Conservation (phyloP, 805 yeast species). For the Pichia gijzeniarum region DNA sequence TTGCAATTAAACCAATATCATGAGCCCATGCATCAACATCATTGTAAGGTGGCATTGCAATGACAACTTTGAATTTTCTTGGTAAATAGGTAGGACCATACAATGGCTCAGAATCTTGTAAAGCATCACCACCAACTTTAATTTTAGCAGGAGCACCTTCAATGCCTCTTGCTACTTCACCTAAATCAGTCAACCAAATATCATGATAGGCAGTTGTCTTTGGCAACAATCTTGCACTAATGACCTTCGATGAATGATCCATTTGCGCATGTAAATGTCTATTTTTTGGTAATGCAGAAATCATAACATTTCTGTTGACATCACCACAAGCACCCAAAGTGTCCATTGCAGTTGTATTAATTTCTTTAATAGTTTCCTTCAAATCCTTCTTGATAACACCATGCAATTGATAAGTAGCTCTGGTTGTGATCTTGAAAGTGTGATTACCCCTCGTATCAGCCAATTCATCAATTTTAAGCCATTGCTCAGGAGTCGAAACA, state of each 20-base stretch:
- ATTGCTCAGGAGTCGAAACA: slow-evolving; percentile 77
- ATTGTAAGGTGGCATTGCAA: slow-evolving; percentile 92
- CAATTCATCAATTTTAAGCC: slow-evolving; percentile 78
- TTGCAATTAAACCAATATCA: slow-evolving; percentile 89
- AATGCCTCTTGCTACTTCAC: slow-evolving; percentile 26
- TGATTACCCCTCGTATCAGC: slow-evolving; percentile 84
- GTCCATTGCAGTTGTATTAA: slow-evolving; percentile 85
- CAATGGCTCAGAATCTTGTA: slow-evolving; percentile 79
- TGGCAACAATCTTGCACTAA: slow-evolving; percentile 82
- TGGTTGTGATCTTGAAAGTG: slow-evolving; percentile 87
- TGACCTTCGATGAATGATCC: slow-evolving; percentile 49
- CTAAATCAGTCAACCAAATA: slow-evolving; percentile 62
- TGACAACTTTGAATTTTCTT: slow-evolving; percentile 91
- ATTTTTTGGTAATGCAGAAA: slow-evolving; percentile 82
- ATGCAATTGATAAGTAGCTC: slow-evolving; percentile 95
- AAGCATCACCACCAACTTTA: slow-evolving; percentile 83
- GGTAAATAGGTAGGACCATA: slow-evolving; percentile 87
- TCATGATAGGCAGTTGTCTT: slow-evolving; percentile 94
- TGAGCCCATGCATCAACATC: slow-evolving; percentile 96
- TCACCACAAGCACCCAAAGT: slow-evolving; percentile 98
- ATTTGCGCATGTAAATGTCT: slow-evolving; percentile 77
- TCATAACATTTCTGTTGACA: slow-evolving; percentile 93
- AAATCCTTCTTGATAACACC: slow-evolving; percentile 88
- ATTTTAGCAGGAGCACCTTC: slow-evolving; percentile 85
- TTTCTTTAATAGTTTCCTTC: slow-evolving; percentile 87